phyloP scores from a whole-genome alignment of 176 grass and related monocot species.

The Guadua angustifolia region DNA sequence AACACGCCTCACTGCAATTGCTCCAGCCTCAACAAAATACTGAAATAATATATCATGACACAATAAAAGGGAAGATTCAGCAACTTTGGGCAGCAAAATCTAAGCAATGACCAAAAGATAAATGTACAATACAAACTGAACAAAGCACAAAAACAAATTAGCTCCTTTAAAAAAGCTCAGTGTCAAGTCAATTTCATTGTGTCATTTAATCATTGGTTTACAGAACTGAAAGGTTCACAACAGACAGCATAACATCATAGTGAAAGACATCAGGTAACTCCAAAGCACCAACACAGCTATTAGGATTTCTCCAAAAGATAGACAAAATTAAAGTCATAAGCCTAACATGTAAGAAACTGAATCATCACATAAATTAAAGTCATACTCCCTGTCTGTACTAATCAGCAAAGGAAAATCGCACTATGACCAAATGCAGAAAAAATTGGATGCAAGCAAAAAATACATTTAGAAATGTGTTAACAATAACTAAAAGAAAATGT shows the following conservation, averaged over 20 bases:
- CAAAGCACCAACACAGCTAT: background rate
- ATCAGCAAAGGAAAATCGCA: background rate
- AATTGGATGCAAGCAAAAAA: background rate
- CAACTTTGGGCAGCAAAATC: background rate
- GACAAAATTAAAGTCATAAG: background rate
- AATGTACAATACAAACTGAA: background rate
- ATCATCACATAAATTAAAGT: background rate
- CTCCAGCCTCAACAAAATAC: conserved; percentile 91
- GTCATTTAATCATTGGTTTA: background rate
- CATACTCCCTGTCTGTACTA: background rate
- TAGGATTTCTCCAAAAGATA: background rate
- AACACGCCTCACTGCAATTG: conserved; percentile 84
- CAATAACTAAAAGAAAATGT: background rate
- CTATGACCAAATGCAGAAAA: background rate
- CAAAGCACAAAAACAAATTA: background rate
- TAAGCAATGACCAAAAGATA: conserved; percentile 40
- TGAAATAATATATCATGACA: conserved; percentile 49
- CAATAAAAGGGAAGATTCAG: conserved; percentile 1
- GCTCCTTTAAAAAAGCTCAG: background rate
- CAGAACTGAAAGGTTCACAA: background rate
- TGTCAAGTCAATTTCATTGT: conserved; percentile 45
- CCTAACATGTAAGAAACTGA: background rate
- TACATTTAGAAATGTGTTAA: background rate
- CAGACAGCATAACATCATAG: background rate
- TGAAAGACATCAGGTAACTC: background rate